These are phyloP conservation scores for Clonostachys rhizophaga DNA, from an alignment of 2,329 filamentous ascomycete genomes.

Conservation along the genomic window DNA sequence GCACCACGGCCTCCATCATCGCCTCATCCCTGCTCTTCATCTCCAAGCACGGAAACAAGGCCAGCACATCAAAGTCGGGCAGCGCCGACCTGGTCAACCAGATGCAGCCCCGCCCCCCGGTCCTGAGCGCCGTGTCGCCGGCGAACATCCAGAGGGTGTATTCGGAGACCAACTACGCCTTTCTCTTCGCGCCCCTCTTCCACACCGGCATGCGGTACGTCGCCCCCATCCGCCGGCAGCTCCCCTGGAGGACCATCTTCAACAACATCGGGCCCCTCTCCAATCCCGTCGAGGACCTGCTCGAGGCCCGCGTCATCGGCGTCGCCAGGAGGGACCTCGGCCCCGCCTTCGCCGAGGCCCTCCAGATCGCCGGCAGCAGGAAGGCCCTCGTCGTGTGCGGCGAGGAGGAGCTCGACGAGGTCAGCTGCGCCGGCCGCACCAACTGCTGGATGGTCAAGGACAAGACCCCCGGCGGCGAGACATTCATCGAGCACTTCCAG, in stretches of 20 bases:
- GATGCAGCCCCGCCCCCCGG: constrained; percentile 67
- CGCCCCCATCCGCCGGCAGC: constrained; percentile 76
- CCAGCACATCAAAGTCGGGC: constrained; percentile 91
- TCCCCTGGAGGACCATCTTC: constrained; percentile 96
- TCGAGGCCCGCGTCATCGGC: constrained; percentile 91
- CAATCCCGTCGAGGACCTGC: constrained; percentile 77
- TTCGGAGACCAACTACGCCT: constrained; percentile 80
- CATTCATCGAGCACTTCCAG: constrained; percentile 70
- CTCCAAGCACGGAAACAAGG: constrained; percentile 93
- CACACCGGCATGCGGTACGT: constrained; percentile 93
- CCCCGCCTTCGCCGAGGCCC: constrained; percentile 80
- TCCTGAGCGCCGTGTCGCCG: constrained; percentile 70
- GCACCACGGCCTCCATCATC: constrained; percentile 89
- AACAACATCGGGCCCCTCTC: constrained; percentile 91
- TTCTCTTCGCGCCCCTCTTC: constrained; percentile 93
- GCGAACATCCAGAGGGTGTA: constrained; percentile 70
- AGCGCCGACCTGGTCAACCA: constrained; percentile 86
- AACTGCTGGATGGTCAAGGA: constrained; percentile 80
- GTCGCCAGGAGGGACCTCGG: constrained; percentile 86
- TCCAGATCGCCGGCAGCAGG: constrained; percentile 68
- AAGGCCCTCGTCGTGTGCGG: constrained; percentile 93
- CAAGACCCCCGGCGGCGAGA: constrained; percentile 26
- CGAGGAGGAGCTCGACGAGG: constrained; percentile 90
- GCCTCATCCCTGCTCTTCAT: constrained; percentile 80
- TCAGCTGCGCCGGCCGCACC: constrained; percentile 84